Conservation (phyloP, 2,329 filamentous ascomycete species). For the Cadophora luteo-olivacea region DNA sequence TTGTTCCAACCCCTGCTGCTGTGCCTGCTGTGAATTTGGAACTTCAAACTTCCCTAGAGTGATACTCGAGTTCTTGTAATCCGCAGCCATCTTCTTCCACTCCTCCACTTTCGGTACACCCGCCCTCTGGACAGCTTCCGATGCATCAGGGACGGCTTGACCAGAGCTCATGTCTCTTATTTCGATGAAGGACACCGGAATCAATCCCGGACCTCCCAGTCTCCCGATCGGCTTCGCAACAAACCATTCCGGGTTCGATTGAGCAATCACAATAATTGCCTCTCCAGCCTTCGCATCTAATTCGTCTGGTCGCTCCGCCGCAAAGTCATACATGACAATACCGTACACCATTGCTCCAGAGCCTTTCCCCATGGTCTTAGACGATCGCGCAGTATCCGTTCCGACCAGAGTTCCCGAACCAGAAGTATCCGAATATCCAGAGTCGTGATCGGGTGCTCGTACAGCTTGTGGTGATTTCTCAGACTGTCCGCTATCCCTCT, state of each 20-base stretch:
- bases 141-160: constrained; percentile 78
- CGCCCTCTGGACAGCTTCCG: constrained; percentile 84
- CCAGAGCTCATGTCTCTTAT: constrained; percentile 93
- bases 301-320: constrained; percentile 94
- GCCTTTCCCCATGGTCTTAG: constrained; percentile 60
- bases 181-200: constrained; percentile 96
- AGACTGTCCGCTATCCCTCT: constrained; percentile 83
- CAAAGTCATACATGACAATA: constrained; percentile 96
- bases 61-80: constrained; percentile 99
- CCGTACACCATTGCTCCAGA: constrained; percentile 92
- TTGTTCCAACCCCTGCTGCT: constrained; percentile 67
- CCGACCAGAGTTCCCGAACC: constrained; percentile 44
- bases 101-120: constrained; percentile 96
- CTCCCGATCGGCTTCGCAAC: constrained; percentile 98
- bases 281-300: constrained; percentile 94
- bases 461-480: constrained; percentile 57
- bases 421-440: constrained; percentile 76
- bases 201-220: constrained; percentile 92
- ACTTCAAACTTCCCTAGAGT: constrained; percentile 88
- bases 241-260: constrained; percentile 99
- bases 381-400: constrained; percentile 45
- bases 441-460: constrained; percentile 82
- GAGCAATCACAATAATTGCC: constrained; percentile 97
- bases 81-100: constrained; percentile 99
- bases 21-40: constrained; percentile 51